Percentiles rank a stretch among this genome's conserved stretches.
These are phyloP conservation scores for Daedaleopsis sinensis DNA, from an alignment of 768 basidiomycete genomes.

Conservation along the genomic window DNA sequence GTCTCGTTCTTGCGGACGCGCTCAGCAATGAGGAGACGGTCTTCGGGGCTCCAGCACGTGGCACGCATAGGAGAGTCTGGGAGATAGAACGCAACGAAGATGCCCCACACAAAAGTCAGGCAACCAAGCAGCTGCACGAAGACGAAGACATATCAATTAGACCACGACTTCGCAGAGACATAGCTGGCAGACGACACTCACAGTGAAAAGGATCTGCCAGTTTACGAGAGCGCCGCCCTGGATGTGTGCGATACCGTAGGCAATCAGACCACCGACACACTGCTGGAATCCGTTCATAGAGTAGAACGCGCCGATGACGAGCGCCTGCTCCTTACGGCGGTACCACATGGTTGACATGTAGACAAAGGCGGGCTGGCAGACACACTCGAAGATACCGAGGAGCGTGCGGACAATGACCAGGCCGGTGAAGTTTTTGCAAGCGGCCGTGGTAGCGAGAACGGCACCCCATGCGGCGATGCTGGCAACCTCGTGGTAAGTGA, in stretches of 20 bases:
- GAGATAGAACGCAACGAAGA: constrained; percentile 52
- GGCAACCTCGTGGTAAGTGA: background rate
- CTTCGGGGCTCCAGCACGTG: constrained; percentile 49
- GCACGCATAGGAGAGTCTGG: constrained; percentile 53
- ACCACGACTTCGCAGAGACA: background rate
- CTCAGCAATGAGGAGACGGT: constrained; percentile 51
- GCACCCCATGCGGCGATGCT: constrained; percentile 48
- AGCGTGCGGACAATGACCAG: constrained; percentile 51
- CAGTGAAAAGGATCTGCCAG: constrained; percentile 53
- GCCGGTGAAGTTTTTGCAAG: constrained; percentile 46
- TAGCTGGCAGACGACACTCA: background rate
- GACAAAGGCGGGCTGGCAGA: constrained; percentile 52
- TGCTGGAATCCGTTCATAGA: constrained; percentile 53
- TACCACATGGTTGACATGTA: constrained; percentile 57
- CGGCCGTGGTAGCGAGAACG: constrained; percentile 51
- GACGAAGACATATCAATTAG: background rate
- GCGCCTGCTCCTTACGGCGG: constrained; percentile 51
- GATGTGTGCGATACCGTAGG: constrained; percentile 52
- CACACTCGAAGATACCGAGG: constrained; percentile 49
- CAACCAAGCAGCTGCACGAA: constrained; percentile 44
- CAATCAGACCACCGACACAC: constrained; percentile 51
- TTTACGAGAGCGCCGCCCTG: constrained; percentile 44
- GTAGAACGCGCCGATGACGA: constrained; percentile 48
- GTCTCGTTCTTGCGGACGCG: constrained; percentile 55
- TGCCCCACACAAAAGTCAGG: constrained; percentile 49